Conservation (phyloP, 2,329 filamentous ascomycete species). For the Trichoderma pleuroti region DNA sequence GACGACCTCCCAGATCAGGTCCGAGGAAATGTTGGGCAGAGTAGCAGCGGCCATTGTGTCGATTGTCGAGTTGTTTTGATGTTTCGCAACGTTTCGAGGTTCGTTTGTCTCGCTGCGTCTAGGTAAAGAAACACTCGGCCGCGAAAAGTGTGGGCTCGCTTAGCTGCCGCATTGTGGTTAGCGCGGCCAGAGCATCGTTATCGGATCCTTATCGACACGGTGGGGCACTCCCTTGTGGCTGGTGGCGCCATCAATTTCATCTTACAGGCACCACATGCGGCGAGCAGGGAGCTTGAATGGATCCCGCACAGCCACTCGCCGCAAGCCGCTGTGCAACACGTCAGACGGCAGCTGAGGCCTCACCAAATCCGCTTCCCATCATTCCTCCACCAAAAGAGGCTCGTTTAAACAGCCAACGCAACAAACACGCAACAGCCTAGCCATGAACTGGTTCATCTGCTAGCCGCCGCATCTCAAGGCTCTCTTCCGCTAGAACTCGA, state of each 20-base stretch:
- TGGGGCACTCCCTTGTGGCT: background rate
- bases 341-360: conserved; percentile 13
- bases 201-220: conserved; percentile 19
- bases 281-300: conserved; percentile 1
- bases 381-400: background rate
- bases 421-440: background rate
- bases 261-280: background rate
- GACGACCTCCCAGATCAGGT: conserved; percentile 92
- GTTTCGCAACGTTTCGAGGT: conserved; percentile 25
- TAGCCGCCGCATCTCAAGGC: conserved; percentile 9
- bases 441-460: conserved; percentile 18
- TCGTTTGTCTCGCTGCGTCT: conserved; percentile 5
- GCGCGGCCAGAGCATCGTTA: conserved; percentile 20
- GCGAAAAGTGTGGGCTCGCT: conserved; percentile 42
- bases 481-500: background rate
- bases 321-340: conserved; percentile 9
- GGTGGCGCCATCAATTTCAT: background rate
- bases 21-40: conserved; percentile 74
- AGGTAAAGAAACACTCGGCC: background rate
- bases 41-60: conserved; percentile 54
- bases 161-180: conserved; percentile 33
- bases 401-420: background rate
- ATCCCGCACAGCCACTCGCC: conserved; percentile 11
- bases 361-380: conserved; percentile 1
- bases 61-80: conserved; percentile 30